Evolutionary conservation across 2,329 filamentous ascomycete species (phyloP), one percentile per base, ranked within the genome.

Genomic region (Paraphoma sp.): DNA sequence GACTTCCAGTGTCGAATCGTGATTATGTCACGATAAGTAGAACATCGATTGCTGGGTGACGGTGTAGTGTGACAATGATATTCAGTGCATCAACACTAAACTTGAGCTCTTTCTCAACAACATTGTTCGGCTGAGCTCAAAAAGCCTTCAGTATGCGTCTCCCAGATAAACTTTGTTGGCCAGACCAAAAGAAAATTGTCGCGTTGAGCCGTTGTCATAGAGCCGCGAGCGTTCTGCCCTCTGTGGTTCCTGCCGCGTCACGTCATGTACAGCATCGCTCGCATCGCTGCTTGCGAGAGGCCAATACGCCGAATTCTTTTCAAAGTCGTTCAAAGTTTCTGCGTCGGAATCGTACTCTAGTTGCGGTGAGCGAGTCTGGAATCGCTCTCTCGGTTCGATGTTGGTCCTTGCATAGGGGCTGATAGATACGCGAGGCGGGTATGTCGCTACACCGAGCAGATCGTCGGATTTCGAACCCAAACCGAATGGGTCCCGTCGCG

Each of bases 221-320:
- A 50, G 28, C 29, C 16, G 9, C 30, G 42, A 23, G 11, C 30
- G 4, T 4, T 42, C 3, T 16, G 33, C 3, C 7, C 14, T 14
- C 3, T 10, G 14, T 36, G 33, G 10, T 14, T 3, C 33, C 33
- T 23, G 23, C 23, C 3, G 23, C 23, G 5, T 23, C 23, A 23
- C 23, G 23, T 23, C 5, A 23, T 23, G 23, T 23, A 23, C 23
- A 23, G 33, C 48, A 29, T 45, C 18, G 14, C 23, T 23, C 3
- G n/a, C 43, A 12, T 52, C 50, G 23, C 50, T 52, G 3, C 23
- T 17, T 36, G 31, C 12, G 30, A 38, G 28, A 14, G 42, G 31
- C n/a, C 44, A 31, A 18, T 46, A 41, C 7, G 42, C 43, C 9
- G 50, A 52, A 18, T 52, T 46, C 31, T 42, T 38, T 14, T 46